phyloP scores from a whole-genome alignment of 257 asterid species.

The Prunella vulgaris region DNA sequence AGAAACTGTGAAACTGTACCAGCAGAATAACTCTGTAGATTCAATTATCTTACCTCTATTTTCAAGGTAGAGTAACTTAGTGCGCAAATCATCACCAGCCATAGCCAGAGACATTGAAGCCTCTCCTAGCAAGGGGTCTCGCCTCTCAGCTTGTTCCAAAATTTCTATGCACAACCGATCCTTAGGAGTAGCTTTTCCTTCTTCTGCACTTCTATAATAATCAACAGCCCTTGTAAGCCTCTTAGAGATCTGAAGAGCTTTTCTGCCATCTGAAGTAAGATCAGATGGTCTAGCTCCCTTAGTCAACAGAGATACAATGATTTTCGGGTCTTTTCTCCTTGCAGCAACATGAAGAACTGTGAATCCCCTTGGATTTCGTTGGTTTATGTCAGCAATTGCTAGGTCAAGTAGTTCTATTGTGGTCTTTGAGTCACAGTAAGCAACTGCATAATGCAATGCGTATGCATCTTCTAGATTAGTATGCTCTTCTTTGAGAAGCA shows the following conservation, averaged over 20 bases:
- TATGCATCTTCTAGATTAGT: slow-evolving; percentile 78
- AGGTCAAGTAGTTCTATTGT: slow-evolving; percentile 91
- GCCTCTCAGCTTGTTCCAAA: slow-evolving; percentile 93
- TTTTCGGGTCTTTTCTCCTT: slow-evolving; percentile 91
- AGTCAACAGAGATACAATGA: slow-evolving; percentile 79
- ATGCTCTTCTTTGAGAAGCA: slow-evolving; percentile 84
- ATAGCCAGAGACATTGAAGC: slow-evolving; percentile 94
- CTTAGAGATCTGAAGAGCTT: slow-evolving; percentile 88
- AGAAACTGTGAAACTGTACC: background rate
- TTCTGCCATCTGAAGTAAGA: slow-evolving; percentile 85
- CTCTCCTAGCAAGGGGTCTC: slow-evolving; percentile 84
- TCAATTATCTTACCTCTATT: slow-evolving; percentile 81
- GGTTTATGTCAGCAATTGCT: slow-evolving; percentile 83
- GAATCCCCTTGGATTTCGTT: slow-evolving; percentile 71
- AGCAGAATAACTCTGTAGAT: background rate
- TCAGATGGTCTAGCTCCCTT: slow-evolving; percentile 96
- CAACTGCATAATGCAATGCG: slow-evolving; percentile 94
- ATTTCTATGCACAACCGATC: slow-evolving; percentile 90
- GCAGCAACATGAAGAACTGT: slow-evolving; percentile 95
- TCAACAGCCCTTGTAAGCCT: slow-evolving; percentile 78
- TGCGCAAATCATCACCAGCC: slow-evolving; percentile 92
- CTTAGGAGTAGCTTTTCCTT: slow-evolving; percentile 76
- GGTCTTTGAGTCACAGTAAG: slow-evolving; percentile 89
- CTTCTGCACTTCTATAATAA: slow-evolving; percentile 50
- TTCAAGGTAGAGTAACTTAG: slow-evolving; percentile 80